These are phyloP conservation scores for Aspergillus eucalypticola DNA, from an alignment of 2,329 filamentous ascomycete genomes.

Conservation along the genomic window DNA sequence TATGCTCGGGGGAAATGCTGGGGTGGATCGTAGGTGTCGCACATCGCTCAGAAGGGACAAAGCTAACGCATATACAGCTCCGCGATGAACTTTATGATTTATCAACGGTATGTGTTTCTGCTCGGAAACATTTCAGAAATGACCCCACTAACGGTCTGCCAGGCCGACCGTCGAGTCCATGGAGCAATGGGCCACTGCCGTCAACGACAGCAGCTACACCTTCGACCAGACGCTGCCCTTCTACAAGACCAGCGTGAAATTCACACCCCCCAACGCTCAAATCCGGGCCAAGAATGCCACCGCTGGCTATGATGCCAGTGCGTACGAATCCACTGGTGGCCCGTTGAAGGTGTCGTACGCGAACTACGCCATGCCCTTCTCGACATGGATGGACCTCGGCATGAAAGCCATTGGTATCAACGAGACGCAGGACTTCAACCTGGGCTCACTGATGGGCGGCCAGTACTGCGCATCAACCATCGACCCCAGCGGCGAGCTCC, in stretches of 20 bases:
- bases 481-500: constrained; percentile 24
- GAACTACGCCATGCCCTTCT: constrained; percentile 44
- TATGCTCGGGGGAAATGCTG: constrained; percentile 21
- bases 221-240: constrained; percentile 29
- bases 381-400: constrained; percentile 42
- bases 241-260: constrained; percentile 29
- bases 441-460: constrained; percentile 44
- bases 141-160: neutral
- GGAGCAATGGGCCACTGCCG: constrained; percentile 24
- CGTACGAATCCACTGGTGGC: constrained; percentile 26
- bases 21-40: constrained; percentile 14
- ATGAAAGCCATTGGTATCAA: constrained; percentile 46
- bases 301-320: constrained; percentile 20
- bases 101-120: constrained; percentile 19
- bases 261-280: constrained; percentile 25
- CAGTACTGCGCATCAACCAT: constrained; percentile 42
- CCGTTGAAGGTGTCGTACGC: constrained; percentile 45
- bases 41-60: neutral
- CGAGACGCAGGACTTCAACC: constrained; percentile 41
- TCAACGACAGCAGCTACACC: constrained; percentile 29
- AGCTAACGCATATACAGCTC: constrained; percentile 14
- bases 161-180: constrained; percentile 19
- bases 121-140: neutral
- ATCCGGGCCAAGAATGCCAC: constrained; percentile 23
- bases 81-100: constrained; percentile 26